A percentile compares a stretch with the other conserved stretches of the same genome.
phyloP scores from a whole-genome alignment of 331 rosid species.

The Pyracantha coccinea region DNA sequence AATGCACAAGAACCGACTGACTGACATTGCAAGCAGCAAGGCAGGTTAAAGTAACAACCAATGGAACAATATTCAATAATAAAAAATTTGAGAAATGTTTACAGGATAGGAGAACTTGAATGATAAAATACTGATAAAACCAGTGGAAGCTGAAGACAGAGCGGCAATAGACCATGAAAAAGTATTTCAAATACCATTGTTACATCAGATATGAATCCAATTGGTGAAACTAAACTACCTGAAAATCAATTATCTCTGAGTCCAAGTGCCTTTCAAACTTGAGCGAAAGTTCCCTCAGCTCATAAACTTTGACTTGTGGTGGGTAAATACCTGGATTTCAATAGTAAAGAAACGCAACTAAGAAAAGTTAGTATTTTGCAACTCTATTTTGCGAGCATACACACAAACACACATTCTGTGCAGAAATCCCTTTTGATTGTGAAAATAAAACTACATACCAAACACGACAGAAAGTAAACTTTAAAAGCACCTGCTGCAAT shows the following conservation, averaged over 20 bases:
- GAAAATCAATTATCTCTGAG: conserved; percentile 84
- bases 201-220: background rate
- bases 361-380: background rate
- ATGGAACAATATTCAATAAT: background rate
- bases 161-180: background rate
- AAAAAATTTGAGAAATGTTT: background rate
- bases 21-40: background rate
- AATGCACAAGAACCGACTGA: background rate
- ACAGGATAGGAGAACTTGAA: background rate
- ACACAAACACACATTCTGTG: background rate
- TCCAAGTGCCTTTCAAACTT: conserved; percentile 95
- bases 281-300: conserved; percentile 68
- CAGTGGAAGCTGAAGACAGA: background rate
- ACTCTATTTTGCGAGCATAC: background rate
- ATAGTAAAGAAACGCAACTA: background rate
- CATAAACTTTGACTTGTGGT: conserved; percentile 87
- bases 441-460: background rate
- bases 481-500: conserved; percentile 69
- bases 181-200: background rate
- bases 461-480: background rate
- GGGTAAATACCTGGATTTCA: conserved; percentile 78
- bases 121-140: background rate
- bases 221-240: conserved; percentile 38
- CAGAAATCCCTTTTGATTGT: background rate
- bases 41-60: background rate